Percentiles rank a stretch among this genome's conserved stretches.
phyloP scores from a whole-genome alignment of 164 flowering plant species.

The Chloranthus sessilifolius region DNA sequence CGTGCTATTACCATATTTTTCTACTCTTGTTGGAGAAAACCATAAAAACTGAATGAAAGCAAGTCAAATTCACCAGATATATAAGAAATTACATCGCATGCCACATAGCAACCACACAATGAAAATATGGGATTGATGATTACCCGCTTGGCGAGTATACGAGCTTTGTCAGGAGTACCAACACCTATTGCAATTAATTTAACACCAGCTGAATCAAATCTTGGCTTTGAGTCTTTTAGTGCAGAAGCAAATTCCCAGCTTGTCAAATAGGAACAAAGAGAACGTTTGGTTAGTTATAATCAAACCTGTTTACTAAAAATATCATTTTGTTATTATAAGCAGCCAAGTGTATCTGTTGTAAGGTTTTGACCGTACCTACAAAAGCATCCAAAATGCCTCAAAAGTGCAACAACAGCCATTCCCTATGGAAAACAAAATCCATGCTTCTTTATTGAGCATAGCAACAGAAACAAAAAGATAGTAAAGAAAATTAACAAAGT shows the following conservation, averaged over 20 bases:
- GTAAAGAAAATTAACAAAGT: no score
- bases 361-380: constrained; percentile 53
- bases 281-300: no score
- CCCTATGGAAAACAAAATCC: constrained; percentile 41
- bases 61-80: no score
- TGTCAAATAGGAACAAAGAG: no score
- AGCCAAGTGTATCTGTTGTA: neutral
- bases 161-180: constrained; percentile 85
- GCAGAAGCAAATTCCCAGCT: constrained; percentile 91
- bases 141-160: constrained; percentile 75
- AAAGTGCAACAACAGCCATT: constrained; percentile 80
- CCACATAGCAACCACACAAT: no score
- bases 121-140: no score
- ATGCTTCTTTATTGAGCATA: no score
- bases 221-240: constrained; percentile 59
- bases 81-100: no score
- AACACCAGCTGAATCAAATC: constrained; percentile 75
- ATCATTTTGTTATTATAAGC: neutral
- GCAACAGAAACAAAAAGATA: no score
- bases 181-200: constrained; percentile 90
- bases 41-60: neutral
- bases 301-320: neutral
- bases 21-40: no score
- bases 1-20: no score
- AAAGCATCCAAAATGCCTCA: constrained; percentile 91